Conservation (phyloP, 2,329 filamentous ascomycete genomes). For the Cladophialophora psammophila region DNA sequence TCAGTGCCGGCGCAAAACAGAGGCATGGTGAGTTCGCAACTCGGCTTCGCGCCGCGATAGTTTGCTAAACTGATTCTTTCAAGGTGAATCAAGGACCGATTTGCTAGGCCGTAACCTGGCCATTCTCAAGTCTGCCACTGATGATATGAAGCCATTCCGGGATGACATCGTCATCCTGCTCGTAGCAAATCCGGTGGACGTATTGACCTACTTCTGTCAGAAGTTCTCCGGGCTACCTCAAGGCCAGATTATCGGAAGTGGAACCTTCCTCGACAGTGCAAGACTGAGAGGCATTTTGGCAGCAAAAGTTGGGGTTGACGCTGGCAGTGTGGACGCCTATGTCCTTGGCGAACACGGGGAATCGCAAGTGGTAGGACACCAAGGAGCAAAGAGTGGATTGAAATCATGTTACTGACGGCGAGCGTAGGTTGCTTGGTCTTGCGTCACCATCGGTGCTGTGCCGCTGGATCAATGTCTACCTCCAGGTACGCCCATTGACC, state of each 20-base stretch:
- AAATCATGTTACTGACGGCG: conserved; percentile 10
- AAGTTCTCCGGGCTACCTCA: conserved; percentile 57
- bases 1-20: conserved; percentile 63
- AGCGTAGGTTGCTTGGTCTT: conserved; percentile 53
- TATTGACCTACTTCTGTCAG: conserved; percentile 60
- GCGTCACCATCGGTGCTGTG: conserved; percentile 52
- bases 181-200: conserved; percentile 64
- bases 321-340: conserved; percentile 50
- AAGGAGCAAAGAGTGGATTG: not conserved
- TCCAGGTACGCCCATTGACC: conserved; percentile 41
- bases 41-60: not conserved
- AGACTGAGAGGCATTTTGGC: conserved; percentile 47
- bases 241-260: conserved; percentile 60
- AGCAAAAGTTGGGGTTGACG: conserved; percentile 41
- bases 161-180: conserved; percentile 59
- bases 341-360: conserved; percentile 61
- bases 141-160: conserved; percentile 58
- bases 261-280: conserved; percentile 62
- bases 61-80: conserved; percentile 12
- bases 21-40: conserved; percentile 45
- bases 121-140: conserved; percentile 58
- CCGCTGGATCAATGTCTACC: conserved; percentile 49
- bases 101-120: conserved; percentile 58
- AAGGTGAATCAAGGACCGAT: conserved; percentile 55
- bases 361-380: conserved; percentile 51